Evolutionary conservation across 805 yeast genomes (phyloP), one percentile per base, ranked within the genome.

Genomic region (Diddensiella transvaalensis): DNA sequence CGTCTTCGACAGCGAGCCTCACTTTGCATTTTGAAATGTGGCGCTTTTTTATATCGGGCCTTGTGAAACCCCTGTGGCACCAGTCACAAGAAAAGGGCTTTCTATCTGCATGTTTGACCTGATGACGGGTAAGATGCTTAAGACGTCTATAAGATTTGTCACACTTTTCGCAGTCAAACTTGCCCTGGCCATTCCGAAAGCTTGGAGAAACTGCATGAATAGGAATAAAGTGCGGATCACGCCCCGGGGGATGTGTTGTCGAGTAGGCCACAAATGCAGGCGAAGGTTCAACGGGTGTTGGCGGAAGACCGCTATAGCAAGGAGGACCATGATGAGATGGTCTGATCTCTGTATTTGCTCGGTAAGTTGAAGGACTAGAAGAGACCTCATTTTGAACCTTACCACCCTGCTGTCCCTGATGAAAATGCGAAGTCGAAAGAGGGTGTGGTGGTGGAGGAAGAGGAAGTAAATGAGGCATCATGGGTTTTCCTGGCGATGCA

Each of bases 41-140:
- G 57, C 87, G 90, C 59, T 90, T 76, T 51, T 86, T 71, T 59
- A 87, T 87, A 62, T 87, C 95, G 42, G 86, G 65, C 43, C 95
- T 70, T 10, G 84, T 78, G 63, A 86, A 86, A 64, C 74, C 74
- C 61, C 83, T 81, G 17, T 78, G 65, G 63, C 95, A 87, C 60
- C 76, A 79, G 26, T 80, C 80, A 62, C 95, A 87, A 48, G 84
- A 79, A 61, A 84, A 87, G 0, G 95, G 95, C 49, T 90, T 68
- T 61, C 86, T 93, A 26, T 95, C 95, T 0, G 95, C 86, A 64
- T 87, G 95, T 54, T 84, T 83, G 46, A 93, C 68, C 49, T 85
- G 79, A 66, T 87, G 95, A 50, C 95, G 74, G 5, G 90, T 89
- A 55, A 87, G 72, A 66, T 87, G 95, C 60, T 87, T 93, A 10